Conservation (phyloP, 495 filamentous ascomycete species). For the Aspergillus funiculosus region DNA sequence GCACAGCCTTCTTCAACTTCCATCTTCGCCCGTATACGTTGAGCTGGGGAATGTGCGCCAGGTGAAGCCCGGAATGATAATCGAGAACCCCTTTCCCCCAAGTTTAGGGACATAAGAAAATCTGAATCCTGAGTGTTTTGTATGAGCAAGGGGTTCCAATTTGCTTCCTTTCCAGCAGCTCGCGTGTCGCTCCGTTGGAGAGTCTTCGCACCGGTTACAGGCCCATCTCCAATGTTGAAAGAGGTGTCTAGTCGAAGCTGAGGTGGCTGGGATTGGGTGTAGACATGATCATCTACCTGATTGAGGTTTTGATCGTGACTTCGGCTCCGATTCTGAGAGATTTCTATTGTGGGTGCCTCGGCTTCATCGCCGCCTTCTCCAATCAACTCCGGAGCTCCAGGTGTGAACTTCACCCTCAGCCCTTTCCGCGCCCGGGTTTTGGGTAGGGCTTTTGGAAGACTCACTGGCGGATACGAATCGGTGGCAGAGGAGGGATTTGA, state of each 20-base stretch:
- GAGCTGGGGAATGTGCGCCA: constrained; percentile 45
- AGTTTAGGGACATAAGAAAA: constrained; percentile 34
- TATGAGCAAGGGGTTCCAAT: constrained; percentile 27
- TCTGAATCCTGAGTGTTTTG: constrained; percentile 34
- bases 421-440: constrained; percentile 51
- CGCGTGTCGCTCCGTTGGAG: constrained; percentile 13
- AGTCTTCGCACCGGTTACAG: constrained; percentile 5
- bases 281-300: constrained; percentile 8
- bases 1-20: constrained; percentile 65
- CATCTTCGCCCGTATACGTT: constrained; percentile 62
- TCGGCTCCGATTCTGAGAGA: constrained; percentile 49
- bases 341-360: constrained; percentile 60
- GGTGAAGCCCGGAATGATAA: constrained; percentile 40
- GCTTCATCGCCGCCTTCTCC: constrained; percentile 84
- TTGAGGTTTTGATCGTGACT: constrained; percentile 26
- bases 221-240: constrained; percentile 24
- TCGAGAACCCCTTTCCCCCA: constrained; percentile 31
- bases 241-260: constrained; percentile 39
- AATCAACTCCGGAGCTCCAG: constrained; percentile 66
- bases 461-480: constrained; percentile 11
- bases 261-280: constrained; percentile 7
- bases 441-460: constrained; percentile 15
- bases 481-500: constrained; percentile 18
- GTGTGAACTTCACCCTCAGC: constrained; percentile 64
- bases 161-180: constrained; percentile 15